phyloP scores from a whole-genome alignment of 1,284 basidiomycete species.

The Gomphus bonarii region DNA sequence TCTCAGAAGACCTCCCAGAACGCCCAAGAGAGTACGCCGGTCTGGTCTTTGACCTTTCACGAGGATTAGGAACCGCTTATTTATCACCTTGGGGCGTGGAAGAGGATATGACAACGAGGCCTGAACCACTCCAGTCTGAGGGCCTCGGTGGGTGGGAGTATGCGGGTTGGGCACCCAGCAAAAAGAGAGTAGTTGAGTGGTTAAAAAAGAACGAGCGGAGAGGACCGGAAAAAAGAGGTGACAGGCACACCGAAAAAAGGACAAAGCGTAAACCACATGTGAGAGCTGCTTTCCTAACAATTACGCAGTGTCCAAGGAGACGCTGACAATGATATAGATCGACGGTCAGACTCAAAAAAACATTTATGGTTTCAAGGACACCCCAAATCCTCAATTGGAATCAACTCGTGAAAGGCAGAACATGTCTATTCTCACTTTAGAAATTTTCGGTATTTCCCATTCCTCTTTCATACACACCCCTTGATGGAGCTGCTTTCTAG shows the following conservation, averaged over 20 bases:
- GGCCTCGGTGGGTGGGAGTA: conserved; percentile 70
- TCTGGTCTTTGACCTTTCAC: conserved; percentile 60
- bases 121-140: conserved; percentile 13
- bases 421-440: conserved; percentile 78
- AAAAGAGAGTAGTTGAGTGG: conserved; percentile 42
- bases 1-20: conserved; percentile 60
- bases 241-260: conserved; percentile 1
- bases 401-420: conserved; percentile 53
- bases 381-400: conserved; percentile 34
- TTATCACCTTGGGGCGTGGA: conserved; percentile 42
- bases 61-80: conserved; percentile 38
- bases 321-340: conserved; percentile 44
- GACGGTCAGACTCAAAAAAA: conserved; percentile 69
- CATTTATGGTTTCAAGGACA: conserved; percentile 55
- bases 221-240: not conserved
- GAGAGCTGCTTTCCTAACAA: not conserved
- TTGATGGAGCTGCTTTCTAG: conserved; percentile 26
- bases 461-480: not conserved
- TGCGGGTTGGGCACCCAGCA: conserved; percentile 52
- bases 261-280: not conserved
- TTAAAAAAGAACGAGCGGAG: conserved; percentile 24
- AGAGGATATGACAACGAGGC: conserved; percentile 8
- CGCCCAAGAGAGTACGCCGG: conserved; percentile 74
- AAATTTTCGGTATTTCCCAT: conserved; percentile 62
- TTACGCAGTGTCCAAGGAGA: not conserved